Base-by-base conservation (phyloP, 73 alveolate genomes). In the Uronychia setigera region DNA sequence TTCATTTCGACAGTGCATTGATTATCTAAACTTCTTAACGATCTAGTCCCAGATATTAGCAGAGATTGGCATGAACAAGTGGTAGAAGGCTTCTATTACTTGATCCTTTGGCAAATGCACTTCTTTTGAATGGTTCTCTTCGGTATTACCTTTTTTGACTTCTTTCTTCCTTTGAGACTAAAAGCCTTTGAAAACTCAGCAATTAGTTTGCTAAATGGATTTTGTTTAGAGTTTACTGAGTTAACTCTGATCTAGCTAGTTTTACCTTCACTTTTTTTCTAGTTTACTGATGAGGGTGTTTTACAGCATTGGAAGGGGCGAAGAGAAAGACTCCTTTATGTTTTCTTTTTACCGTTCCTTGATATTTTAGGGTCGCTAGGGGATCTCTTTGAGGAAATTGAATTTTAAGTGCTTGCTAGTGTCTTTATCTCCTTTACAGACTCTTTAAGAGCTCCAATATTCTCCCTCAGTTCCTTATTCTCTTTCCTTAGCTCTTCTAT, bases 361-460 rank as follows among this genome's bases (percentile, higher is more conserved):
- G 67, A 46, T n/a, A n/a, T n/a, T n/a, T n/a, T n/a, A n/a, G n/a
- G n/a, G n/a, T 46, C 67, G 67, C 67, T 46, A 46, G 67, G 67
- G 67, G 67, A 46, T 19, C 67, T 5, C 67, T 46, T 46, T 19
- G 19, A 5, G 5, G 67, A 46, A 46, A 46, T 46, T 19, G 67
- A 46, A 19, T 46, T 46, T 46, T 46, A 19, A 46, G 67, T 19
- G 19, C 67, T 46, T 46, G 67, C 19, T 11, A 46, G 5, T 19
- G 19, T 19, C 19, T 46, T 46, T 5, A 46, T 11, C 19, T 46
- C 67, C 67, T 46, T 46, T 5, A 46, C 19, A 19, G 67, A 46
- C 67, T 5, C 19, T 19, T 19, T 46, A 5, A 46, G 67, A 19
- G 67, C 67, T 11, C 19, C 67, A 46, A 46, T 46, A 19, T 46